Evolutionary conservation across 352 stramenopile genomes (phyloP), one percentile per base, ranked within the genome.

Genomic region (Saprolegnia diclina): DNA sequence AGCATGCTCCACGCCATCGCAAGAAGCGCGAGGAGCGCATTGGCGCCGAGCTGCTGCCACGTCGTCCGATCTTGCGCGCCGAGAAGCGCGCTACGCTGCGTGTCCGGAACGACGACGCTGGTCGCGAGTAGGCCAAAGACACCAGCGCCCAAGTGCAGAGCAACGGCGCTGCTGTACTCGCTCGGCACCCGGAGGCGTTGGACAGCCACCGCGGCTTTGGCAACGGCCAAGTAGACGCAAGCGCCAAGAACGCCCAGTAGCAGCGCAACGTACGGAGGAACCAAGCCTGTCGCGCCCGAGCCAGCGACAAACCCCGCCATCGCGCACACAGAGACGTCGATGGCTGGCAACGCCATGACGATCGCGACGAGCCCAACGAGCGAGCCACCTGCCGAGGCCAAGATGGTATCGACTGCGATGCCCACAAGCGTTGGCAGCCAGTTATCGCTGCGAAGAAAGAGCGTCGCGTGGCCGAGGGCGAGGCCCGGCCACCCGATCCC

Each of bases 121-220:
- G 4, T 24, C 13, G 19, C 35, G 11, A 59, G 11, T 7, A n/a
- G 4, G 11, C 52, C 52, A 9, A 59, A 40, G 11, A 24, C 24
- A 16, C 52, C 52, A 11, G 16, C 24, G 24, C 52, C 52, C 35
- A 59, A 59, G 19, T 59, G 52, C 1, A 59, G 1, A 4, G 52
- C 52, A 9, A 59, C 52, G 7, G 52, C 52, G 16, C 19, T n/a
- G 52, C 52, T 59, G 52, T 59, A 59, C 11, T 18, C 13, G 35
- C 52, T 59, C 13, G 52, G 52, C 13, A 59, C 35, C 13, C 52
- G 52, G 3, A 59, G 52, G 24, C 52, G 52, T 24, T 59, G 52
- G 24, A 11, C 13, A 4, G 13, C 16, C 19, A 59, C 52, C 11
- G 19, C 35, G 24, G 13, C 35, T 40, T 59, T 35, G 24, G 52